Base-by-base conservation (phyloP, 441 rosid genomes). In the Francoa sonchifolia region DNA sequence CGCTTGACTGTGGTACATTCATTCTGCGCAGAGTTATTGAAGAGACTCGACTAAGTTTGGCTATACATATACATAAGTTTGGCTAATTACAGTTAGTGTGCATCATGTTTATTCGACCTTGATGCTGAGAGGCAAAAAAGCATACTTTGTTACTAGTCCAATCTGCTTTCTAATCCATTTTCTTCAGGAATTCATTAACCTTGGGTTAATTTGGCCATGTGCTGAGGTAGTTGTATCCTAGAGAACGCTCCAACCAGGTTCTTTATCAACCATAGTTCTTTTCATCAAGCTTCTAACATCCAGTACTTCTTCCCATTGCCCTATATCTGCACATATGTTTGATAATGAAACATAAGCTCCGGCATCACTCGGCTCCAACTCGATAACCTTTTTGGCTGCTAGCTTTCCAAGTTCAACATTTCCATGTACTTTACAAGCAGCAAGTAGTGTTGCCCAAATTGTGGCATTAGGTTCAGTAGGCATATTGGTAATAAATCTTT, bases 171-270 rank as follows among this genome's bases (percentile, higher is more conserved):
- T n/a, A n/a, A n/a, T n/a, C n/a, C n/a, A n/a, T n/a, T n/a, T n/a
- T n/a, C n/a, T n/a, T n/a, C n/a, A n/a, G n/a, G n/a, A n/a, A n/a
- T n/a, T n/a, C n/a, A n/a, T n/a, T n/a, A n/a, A n/a, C n/a, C n/a
- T n/a, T n/a, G n/a, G n/a, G n/a, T n/a, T n/a, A n/a, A n/a, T n/a
- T n/a, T n/a, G n/a, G n/a, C n/a, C n/a, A n/a, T n/a, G n/a, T n/a
- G n/a, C n/a, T n/a, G n/a, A n/a, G n/a, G n/a, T n/a, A n/a, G n/a
- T n/a, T n/a, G n/a, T n/a, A n/a, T n/a, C n/a, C n/a, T n/a, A n/a
- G n/a, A n/a, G n/a, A n/a, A n/a, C n/a, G n/a, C 93, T 81, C 85
- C 82, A 66, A 40, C 83, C 95, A 44, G 76, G 71, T 48, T 76
- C 74, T 61, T 84, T 84, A 39, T 43, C 54, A 36, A 65, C 65